Evolutionary conservation across 169 alveolate genomes (phyloP).

Genomic region (Perkinsus olseni): DNA sequence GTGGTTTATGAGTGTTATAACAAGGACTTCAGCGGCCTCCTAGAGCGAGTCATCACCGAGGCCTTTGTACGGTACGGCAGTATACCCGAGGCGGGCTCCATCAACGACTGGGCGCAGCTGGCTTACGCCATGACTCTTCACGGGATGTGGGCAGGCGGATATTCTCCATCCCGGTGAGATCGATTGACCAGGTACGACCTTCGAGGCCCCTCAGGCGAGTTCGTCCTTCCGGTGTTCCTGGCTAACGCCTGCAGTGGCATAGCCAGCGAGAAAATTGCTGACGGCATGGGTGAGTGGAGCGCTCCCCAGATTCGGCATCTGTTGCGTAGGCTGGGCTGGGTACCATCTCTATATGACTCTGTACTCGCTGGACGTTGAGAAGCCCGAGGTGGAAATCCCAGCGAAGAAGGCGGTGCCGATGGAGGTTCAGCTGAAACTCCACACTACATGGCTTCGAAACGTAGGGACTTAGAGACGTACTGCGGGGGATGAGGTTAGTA

Average conservation of each 20-base stretch:
- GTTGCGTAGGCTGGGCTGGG: conserved; percentile 59
- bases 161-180: background rate
- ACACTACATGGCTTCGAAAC: conserved; percentile 60
- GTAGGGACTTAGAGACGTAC: conserved; percentile 52
- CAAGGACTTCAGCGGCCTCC: background rate
- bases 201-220: background rate
- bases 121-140: background rate
- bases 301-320: background rate
- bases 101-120: background rate
- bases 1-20: background rate
- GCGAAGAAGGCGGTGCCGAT: conserved; percentile 59
- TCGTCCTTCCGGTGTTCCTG: background rate
- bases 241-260: background rate
- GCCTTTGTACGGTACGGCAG: background rate
- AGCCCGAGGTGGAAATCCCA: conserved; percentile 47
- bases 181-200: background rate
- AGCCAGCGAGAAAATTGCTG: background rate
- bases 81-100: background rate
- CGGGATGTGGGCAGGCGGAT: background rate
- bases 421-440: conserved; percentile 55
- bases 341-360: conserved; percentile 52
- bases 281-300: background rate
- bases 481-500: background rate
- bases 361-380: conserved; percentile 69
- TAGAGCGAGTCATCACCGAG: background rate